A percentile compares a stretch with the other conserved stretches of the same genome.
These are phyloP conservation scores for Prunus mongolica DNA, from an alignment of 306 rosid species.

Conservation along the genomic window DNA sequence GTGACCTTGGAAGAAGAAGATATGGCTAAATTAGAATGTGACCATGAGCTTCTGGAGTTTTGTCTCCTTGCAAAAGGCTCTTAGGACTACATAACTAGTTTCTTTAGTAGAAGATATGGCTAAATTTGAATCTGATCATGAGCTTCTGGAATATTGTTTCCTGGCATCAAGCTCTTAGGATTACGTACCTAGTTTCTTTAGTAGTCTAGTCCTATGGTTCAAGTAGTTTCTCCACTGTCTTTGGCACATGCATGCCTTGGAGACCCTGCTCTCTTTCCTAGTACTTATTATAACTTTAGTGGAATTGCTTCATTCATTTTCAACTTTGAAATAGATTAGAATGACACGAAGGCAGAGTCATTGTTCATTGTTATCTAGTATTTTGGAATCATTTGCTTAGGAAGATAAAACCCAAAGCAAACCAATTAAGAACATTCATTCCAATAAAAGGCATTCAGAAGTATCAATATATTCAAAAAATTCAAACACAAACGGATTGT, in stretches of 20 bases:
- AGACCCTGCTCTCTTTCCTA: not conserved
- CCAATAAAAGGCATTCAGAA: constrained; percentile 2
- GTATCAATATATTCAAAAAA: constrained; percentile 11
- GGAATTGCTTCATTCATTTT: not conserved
- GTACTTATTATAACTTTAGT: not conserved
- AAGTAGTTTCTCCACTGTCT: not conserved
- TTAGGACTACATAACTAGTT: not conserved
- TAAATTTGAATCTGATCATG: not conserved
- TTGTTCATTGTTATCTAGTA: not conserved
- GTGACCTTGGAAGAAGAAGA: constrained; percentile 5
- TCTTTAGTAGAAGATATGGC: not conserved
- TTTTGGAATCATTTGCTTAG: not conserved
- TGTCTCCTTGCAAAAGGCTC: constrained; percentile 4
- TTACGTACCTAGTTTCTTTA: not conserved
- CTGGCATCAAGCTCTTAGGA: constrained; percentile 2
- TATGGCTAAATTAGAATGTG: not conserved
- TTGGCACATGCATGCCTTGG: not conserved
- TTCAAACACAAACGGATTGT: constrained; percentile 11
- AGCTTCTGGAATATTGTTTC: constrained; percentile 1
- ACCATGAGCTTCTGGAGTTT: not conserved
- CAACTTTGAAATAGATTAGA: no score
- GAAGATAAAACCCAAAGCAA: not conserved
- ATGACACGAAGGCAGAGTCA: not conserved
- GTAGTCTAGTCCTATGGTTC: not conserved
- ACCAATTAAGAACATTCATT: not conserved